phyloP scores from a whole-genome alignment of 208 protist genomes.

The Trypanosoma theileri region DNA sequence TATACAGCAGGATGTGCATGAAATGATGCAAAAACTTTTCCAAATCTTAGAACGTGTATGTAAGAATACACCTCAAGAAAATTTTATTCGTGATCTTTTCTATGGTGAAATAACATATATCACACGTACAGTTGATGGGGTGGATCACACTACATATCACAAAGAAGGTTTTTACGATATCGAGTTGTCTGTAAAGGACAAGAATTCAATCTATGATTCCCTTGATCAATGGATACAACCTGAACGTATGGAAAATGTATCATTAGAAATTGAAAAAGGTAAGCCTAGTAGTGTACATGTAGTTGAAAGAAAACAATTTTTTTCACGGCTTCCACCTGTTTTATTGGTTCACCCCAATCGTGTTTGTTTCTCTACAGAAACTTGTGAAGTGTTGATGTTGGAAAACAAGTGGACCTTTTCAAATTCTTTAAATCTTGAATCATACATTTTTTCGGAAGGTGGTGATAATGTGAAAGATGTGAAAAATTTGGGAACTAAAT shows the following conservation, averaged over 20 bases:
- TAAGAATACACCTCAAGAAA: conserved; percentile 68
- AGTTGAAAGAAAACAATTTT: conserved; percentile 72
- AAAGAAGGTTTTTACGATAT: conserved; percentile 89
- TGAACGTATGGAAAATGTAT: conserved; percentile 88
- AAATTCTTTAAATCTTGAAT: conserved; percentile 47
- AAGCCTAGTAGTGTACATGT: conserved; percentile 46
- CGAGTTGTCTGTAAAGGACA: conserved; percentile 85
- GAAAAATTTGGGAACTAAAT: conserved; percentile 33
- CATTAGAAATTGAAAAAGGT: conserved; percentile 56
- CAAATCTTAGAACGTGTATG: conserved; percentile 75
- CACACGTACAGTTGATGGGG: conserved; percentile 64
- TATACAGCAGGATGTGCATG: conserved; percentile 91
- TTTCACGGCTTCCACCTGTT: conserved; percentile 81
- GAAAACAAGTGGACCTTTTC: conserved; percentile 80
- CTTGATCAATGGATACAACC: conserved; percentile 57
- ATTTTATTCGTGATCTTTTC: conserved; percentile 80
- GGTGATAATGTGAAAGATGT: conserved; percentile 33
- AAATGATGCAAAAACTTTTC: conserved; percentile 86
- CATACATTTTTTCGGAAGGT: conserved; percentile 50
- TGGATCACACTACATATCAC: conserved; percentile 61
- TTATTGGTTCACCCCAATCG: conserved; percentile 91
- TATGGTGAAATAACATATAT: conserved; percentile 70
- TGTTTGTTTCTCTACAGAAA: conserved; percentile 82
- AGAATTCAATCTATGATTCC: conserved; percentile 70
- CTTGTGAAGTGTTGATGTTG: conserved; percentile 76